phyloP scores from a whole-genome alignment of 1,284 basidiomycete genomes.

The Gomphus bonarii region DNA sequence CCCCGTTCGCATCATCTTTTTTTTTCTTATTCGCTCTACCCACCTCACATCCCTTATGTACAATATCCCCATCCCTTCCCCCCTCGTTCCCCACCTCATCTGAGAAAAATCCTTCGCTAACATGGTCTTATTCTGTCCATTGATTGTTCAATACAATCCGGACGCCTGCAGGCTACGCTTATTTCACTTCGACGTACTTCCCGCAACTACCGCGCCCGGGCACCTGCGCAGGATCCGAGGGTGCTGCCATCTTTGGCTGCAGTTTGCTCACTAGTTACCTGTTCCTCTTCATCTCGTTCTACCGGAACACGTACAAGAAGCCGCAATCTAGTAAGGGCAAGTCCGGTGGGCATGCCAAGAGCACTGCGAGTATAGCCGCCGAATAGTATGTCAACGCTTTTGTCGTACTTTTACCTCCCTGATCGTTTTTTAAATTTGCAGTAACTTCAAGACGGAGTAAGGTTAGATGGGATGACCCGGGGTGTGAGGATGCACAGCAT shows the following conservation, averaged over 20 bases:
- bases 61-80: background rate
- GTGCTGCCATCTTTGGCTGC: slow-evolving; percentile 85
- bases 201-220: slow-evolving; percentile 56
- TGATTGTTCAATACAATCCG: slow-evolving; percentile 1
- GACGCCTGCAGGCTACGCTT: slow-evolving; percentile 60
- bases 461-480: background rate
- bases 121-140: background rate
- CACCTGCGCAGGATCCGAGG: slow-evolving; percentile 84
- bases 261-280: slow-evolving; percentile 83
- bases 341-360: slow-evolving; percentile 28
- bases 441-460: slow-evolving; percentile 5
- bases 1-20: slow-evolving; percentile 16
- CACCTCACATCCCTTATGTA: background rate
- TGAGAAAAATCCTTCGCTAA: background rate
- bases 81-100: background rate
- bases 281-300: slow-evolving; percentile 86
- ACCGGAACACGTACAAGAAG: slow-evolving; percentile 76
- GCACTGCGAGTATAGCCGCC: slow-evolving; percentile 23
- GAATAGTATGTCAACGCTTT: background rate
- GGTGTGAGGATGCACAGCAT: background rate
- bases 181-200: slow-evolving; percentile 63
- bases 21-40: slow-evolving; percentile 14
- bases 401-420: background rate
- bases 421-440: background rate
- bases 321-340: slow-evolving; percentile 30